These are phyloP conservation scores for Plasmodium malariae DNA, from an alignment of 169 alveolate genomes.

Conservation along the genomic window DNA sequence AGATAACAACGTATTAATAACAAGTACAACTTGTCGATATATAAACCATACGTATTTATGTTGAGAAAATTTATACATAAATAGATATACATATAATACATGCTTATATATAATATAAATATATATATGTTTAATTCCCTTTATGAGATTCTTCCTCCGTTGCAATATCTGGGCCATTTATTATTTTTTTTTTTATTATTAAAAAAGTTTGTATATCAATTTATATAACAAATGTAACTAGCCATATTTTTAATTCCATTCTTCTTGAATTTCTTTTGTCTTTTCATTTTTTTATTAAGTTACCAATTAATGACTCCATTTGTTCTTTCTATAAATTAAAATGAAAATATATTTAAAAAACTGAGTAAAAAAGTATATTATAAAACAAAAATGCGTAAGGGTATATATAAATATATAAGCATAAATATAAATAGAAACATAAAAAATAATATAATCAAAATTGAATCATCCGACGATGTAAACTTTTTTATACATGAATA, in stretches of 20 bases:
- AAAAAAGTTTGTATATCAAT: neutral
- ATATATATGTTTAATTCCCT: neutral
- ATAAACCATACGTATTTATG: too few species aligned
- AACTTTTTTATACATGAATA: neutral
- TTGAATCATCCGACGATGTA: neutral
- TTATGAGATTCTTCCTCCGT: neutral
- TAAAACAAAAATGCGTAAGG: neutral
- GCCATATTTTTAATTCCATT: neutral
- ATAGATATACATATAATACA: too few species aligned
- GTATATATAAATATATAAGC: constrained; percentile 1
- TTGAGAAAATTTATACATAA: too few species aligned
- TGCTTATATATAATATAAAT: too few species aligned
- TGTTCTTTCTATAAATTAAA: constrained; percentile 61
- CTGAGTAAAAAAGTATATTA: too few species aligned
- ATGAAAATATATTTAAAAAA: constrained; percentile 9
- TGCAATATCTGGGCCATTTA: neutral
- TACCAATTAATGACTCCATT: constrained; percentile 50
- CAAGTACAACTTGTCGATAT: neutral
- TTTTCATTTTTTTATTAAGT: constrained; percentile 5
- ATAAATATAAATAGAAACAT: neutral
- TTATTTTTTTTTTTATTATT: too few species aligned
- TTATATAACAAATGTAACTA: neutral
- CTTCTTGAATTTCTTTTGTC: neutral
- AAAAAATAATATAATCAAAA: neutral
- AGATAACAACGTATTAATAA: neutral